Evolutionary conservation across 2,329 filamentous ascomycete species (phyloP).

Genomic region (Nannizziopsis barbatae): DNA sequence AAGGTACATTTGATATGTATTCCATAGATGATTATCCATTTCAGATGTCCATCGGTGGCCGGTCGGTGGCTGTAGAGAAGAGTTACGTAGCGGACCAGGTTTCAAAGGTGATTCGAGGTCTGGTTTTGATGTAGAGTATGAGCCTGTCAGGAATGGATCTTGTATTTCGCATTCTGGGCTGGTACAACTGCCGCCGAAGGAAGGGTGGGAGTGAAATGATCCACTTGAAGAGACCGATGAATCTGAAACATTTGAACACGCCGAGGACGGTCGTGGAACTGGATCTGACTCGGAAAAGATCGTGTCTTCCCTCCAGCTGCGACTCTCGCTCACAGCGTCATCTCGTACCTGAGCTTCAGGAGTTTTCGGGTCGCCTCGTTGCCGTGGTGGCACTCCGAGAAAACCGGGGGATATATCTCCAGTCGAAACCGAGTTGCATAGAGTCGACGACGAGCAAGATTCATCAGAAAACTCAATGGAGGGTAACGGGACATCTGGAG

Average conservation of each 20-base stretch:
- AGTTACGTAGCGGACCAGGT: slow-evolving; percentile 21
- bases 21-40: slow-evolving; percentile 57
- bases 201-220: slow-evolving; percentile 46
- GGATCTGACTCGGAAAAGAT: slow-evolving; percentile 29
- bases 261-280: slow-evolving; percentile 46
- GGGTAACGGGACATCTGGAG: slow-evolving; percentile 33
- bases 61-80: slow-evolving; percentile 20
- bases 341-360: slow-evolving; percentile 37
- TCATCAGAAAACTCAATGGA: slow-evolving; percentile 32
- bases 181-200: slow-evolving; percentile 49
- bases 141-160: slow-evolving; percentile 44
- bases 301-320: slow-evolving; percentile 26
- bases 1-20: slow-evolving; percentile 54
- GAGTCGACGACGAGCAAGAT: slow-evolving; percentile 4
- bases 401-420: slow-evolving; percentile 25
- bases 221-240: slow-evolving; percentile 51
- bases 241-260: slow-evolving; percentile 49
- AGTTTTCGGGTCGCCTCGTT: slow-evolving; percentile 32
- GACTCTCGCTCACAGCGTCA: slow-evolving; percentile 25
- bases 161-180: slow-evolving; percentile 49
- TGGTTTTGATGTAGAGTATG: slow-evolving; percentile 30
- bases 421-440: slow-evolving; percentile 13
- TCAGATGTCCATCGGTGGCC: slow-evolving; percentile 45
- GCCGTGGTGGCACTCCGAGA: slow-evolving; percentile 31
- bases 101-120: slow-evolving; percentile 31